These are phyloP conservation scores for Kazachstania martiniae DNA, from an alignment of 805 yeast genomes.

Conservation along the genomic window DNA sequence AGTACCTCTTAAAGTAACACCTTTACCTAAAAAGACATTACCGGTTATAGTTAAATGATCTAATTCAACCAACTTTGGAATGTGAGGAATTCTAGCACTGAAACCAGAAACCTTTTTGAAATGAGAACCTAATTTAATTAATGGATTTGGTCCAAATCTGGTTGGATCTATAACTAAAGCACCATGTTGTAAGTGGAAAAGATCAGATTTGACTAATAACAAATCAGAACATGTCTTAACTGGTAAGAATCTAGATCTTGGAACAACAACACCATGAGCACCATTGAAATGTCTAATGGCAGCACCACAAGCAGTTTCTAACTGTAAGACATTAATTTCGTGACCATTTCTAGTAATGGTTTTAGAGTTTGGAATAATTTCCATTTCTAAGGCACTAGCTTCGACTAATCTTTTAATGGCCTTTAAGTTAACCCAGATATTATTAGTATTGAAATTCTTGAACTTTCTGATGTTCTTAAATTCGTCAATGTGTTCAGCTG, in stretches of 20 bases:
- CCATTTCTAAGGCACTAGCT: conserved; percentile 69
- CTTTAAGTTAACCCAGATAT: conserved; percentile 91
- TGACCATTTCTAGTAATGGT: conserved; percentile 63
- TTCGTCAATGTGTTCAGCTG: conserved; percentile 96
- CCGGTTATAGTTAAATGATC: conserved; percentile 98
- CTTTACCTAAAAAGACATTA: conserved; percentile 83
- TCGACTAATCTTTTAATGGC: conserved; percentile 91
- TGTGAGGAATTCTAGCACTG: conserved; percentile 67
- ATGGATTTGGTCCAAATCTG: conserved; percentile 85
- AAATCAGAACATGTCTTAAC: conserved; percentile 96
- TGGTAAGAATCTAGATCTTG: conserved; percentile 95
- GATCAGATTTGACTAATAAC: conserved; percentile 87
- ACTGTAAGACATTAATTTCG: conserved; percentile 81
- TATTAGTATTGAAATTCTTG: conserved; percentile 96
- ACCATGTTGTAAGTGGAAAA: conserved; percentile 86
- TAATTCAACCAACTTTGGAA: conserved; percentile 91
- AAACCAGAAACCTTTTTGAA: conserved; percentile 92
- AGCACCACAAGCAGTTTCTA: conserved; percentile 99
- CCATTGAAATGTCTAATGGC: conserved; percentile 92
- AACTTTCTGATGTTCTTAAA: conserved; percentile 96
- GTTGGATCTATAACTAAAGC: conserved; percentile 72
- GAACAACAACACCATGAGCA: conserved; percentile 97
- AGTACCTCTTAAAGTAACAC: conserved; percentile 88
- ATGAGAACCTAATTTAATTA: conserved; percentile 91
- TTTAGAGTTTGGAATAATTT: conserved; percentile 92